Conservation (phyloP, 2,329 filamentous ascomycete species). For the Stemphylium vesicarium region DNA sequence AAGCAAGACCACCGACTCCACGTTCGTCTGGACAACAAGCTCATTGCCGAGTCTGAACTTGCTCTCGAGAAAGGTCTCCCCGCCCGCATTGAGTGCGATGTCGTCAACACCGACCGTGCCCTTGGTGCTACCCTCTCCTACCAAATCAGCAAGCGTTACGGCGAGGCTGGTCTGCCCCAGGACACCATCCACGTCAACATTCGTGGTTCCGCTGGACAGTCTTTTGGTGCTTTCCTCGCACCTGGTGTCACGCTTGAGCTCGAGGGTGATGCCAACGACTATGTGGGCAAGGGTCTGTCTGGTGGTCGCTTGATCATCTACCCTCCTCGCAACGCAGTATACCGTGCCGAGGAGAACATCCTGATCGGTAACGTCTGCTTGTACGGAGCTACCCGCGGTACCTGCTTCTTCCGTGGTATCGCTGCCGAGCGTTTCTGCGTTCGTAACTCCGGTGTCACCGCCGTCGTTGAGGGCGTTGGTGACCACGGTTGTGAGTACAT, state of each 20-base stretch:
- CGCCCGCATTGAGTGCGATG: conserved; percentile 91
- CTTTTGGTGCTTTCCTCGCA: conserved; percentile 92
- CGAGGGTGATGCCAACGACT: conserved; percentile 95
- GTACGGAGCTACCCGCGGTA: conserved; percentile 90
- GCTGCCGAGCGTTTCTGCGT: conserved; percentile 97
- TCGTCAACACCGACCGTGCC: conserved; percentile 95
- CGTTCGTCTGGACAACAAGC: conserved; percentile 92
- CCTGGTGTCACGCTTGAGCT: conserved; percentile 93
- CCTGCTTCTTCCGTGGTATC: conserved; percentile 95
- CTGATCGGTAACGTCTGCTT: conserved; percentile 93
- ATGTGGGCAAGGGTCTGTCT: conserved; percentile 93
- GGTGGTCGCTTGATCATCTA: conserved; percentile 94
- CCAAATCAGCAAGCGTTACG: conserved; percentile 91
- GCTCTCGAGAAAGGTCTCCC: conserved; percentile 94
- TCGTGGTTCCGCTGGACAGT: conserved; percentile 94
- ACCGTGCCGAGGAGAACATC: conserved; percentile 95
- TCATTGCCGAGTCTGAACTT: conserved; percentile 93
- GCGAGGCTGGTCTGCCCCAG: conserved; percentile 84
- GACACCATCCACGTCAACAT: conserved; percentile 97
- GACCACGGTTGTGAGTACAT: conserved; percentile 99
- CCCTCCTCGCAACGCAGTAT: conserved; percentile 85
- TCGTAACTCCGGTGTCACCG: conserved; percentile 92
- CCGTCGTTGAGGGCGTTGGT: conserved; percentile 95
- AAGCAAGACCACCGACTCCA: conserved; percentile 97
- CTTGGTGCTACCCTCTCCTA: conserved; percentile 94